Percentiles rank a stretch among this genome's conserved stretches.
Conservation (phyloP, 208 protist genomes). For the Trypanosomatidae sp. region DNA sequence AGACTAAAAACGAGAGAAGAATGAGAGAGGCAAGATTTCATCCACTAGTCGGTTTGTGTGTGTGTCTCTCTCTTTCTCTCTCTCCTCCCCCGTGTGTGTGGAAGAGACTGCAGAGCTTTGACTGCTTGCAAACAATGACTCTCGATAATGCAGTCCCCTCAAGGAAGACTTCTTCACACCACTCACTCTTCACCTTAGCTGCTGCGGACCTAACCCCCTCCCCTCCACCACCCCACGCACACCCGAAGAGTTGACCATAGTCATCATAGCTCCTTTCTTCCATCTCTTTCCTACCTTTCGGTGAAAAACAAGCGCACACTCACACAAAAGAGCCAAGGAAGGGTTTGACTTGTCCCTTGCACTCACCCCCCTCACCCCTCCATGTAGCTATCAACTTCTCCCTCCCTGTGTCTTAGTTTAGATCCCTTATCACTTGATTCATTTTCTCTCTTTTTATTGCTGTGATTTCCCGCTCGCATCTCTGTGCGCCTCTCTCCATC, state of each 20-base stretch:
- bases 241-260: not conserved
- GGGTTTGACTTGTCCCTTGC: not conserved
- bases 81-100: not conserved
- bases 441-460: not conserved
- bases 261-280: not conserved
- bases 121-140: not conserved
- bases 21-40: too few species aligned
- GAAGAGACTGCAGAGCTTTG: too few species aligned
- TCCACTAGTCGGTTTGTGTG: not conserved
- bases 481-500: not conserved
- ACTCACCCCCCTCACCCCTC: not conserved
- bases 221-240: not conserved
- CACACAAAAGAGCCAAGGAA: not conserved
- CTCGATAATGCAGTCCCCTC: not conserved
- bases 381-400: not conserved
- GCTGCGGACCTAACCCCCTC: not conserved
- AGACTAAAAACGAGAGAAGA: not conserved
- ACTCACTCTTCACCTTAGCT: not conserved
- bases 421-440: not conserved
- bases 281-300: not conserved
- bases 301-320: not conserved
- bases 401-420: not conserved
- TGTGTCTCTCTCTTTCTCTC: not conserved
- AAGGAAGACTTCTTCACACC: not conserved
- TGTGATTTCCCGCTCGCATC: not conserved